Percentiles rank a stretch among this genome's conserved stretches.
These are phyloP conservation scores for Colletotrichum higginsianum DNA, from an alignment of 2,329 filamentous ascomycete species.

Conservation along the genomic window DNA sequence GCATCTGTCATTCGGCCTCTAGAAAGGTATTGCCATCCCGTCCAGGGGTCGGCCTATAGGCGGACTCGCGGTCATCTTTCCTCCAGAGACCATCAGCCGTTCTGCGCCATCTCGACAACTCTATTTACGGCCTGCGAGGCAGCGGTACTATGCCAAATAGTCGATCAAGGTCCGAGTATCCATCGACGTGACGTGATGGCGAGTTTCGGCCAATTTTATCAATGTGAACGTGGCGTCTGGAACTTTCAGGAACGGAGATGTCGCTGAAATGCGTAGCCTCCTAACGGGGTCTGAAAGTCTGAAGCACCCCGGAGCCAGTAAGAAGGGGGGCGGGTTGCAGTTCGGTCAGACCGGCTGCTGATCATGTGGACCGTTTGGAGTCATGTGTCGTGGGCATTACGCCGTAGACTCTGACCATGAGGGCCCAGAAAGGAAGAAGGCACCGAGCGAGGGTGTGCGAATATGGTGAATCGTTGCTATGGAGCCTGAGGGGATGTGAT, in stretches of 20 bases:
- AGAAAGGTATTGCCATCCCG: not conserved
- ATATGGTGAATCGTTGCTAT: not conserved
- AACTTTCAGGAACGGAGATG: not conserved
- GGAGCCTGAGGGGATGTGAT: conserved; percentile 10
- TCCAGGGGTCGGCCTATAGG: conserved; percentile 9
- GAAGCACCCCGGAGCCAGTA: not conserved
- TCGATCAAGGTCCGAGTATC: conserved; percentile 1
- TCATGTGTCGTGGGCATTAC: not conserved
- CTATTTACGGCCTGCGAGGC: conserved; percentile 16
- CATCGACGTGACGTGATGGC: not conserved
- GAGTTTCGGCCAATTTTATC: not conserved
- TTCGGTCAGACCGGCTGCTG: not conserved
- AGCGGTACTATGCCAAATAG: not conserved
- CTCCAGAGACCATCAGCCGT: not conserved
- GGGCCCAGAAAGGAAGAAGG: not conserved
- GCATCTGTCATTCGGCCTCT: conserved; percentile 26
- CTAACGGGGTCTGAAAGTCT: not conserved
- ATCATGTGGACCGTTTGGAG: not conserved
- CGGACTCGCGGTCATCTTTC: conserved; percentile 1
- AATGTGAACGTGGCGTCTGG: not conserved
- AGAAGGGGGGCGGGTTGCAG: not conserved
- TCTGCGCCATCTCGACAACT: conserved; percentile 3
- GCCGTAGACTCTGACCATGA: not conserved
- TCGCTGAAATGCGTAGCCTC: not conserved
- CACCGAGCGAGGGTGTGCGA: not conserved